Conservation (phyloP, 176 grass and related monocot species). For the Oryza australiensis region DNA sequence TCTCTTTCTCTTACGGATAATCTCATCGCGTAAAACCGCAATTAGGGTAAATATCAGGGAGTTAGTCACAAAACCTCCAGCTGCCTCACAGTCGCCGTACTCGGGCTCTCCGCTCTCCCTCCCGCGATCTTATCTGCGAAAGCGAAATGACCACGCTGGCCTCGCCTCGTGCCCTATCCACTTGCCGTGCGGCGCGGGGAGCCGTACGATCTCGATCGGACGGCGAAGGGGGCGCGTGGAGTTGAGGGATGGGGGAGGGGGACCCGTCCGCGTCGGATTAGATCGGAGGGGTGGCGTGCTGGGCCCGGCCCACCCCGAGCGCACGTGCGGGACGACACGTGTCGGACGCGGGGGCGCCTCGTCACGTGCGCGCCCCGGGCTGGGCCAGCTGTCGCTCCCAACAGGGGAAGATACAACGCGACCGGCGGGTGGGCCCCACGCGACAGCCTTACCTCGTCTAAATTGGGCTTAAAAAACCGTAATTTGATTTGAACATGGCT, state of each 20-base stretch:
- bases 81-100: neutral
- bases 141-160: neutral
- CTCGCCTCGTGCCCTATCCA: neutral
- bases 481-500: no score
- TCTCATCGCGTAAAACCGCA: fast-evolving
- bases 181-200: no score
- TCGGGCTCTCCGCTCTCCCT: neutral
- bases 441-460: neutral
- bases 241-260: no score
- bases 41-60: fast-evolving
- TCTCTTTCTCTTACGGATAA: neutral
- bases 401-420: constrained; percentile 7
- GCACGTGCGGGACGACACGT: constrained; percentile 36
- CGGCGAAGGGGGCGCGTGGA: fast-evolving
- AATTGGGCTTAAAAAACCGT: no score
- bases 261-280: constrained; percentile 48
- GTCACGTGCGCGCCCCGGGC: constrained; percentile 28
- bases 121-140: constrained; percentile 44
- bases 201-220: neutral
- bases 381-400: constrained; percentile 31
- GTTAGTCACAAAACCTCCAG: fast-evolving
- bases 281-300: constrained; percentile 31
- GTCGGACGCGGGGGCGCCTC: constrained; percentile 21
- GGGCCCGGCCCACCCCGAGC: neutral
- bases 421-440: neutral